These are phyloP conservation scores for Syzygium malaccense DNA, from an alignment of 441 rosid genomes.

Conservation along the genomic window DNA sequence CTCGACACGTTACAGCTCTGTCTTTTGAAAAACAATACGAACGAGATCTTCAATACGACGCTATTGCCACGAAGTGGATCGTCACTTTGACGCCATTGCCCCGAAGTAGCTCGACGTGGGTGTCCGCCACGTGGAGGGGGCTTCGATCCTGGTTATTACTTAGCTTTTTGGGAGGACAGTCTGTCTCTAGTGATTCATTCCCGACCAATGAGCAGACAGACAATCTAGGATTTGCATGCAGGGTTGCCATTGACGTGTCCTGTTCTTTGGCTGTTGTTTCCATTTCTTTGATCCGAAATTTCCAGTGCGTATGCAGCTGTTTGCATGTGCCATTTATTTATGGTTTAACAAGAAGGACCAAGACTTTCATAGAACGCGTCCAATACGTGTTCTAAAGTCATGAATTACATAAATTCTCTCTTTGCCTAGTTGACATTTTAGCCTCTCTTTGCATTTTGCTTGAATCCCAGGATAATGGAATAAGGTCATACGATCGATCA, in stretches of 20 bases:
- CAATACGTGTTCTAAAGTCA: background rate
- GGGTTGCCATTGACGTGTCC: background rate
- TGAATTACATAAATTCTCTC: background rate
- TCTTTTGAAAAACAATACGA: background rate
- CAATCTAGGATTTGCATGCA: background rate
- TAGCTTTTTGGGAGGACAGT: background rate
- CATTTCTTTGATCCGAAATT: background rate
- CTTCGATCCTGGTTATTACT: background rate
- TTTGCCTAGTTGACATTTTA: background rate
- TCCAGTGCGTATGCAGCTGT: background rate
- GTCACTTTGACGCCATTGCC: background rate
- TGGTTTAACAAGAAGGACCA: background rate
- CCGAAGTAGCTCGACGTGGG: background rate
- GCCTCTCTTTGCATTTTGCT: background rate
- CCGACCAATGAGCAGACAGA: background rate
- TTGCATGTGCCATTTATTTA: background rate
- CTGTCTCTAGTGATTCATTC: background rate
- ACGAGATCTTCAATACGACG: background rate
- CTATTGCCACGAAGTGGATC: background rate
- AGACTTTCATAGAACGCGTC: background rate
- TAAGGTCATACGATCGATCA: accelerated
- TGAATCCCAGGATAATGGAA: background rate
- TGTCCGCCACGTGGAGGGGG: background rate
- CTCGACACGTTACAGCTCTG: background rate
- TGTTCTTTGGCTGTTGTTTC: background rate